Evolutionary conservation across 495 filamentous ascomycete genomes (phyloP).

Genomic region (Penicillium roqueforti): DNA sequence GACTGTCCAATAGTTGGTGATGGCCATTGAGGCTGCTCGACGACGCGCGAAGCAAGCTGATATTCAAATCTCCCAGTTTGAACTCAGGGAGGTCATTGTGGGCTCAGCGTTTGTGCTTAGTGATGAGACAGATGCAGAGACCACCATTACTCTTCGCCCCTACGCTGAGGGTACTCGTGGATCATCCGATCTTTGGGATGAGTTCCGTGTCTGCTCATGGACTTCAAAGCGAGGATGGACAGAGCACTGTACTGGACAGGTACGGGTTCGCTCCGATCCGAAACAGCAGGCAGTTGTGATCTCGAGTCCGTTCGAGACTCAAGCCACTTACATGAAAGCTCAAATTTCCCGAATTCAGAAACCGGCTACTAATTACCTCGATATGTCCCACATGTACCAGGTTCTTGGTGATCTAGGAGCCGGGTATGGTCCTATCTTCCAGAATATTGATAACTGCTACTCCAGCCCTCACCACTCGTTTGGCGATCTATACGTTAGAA

Average conservation of each 20-base stretch:
- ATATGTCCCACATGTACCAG: conserved; percentile 22
- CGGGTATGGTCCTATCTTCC: conserved; percentile 21
- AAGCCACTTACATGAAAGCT: conserved; percentile 10
- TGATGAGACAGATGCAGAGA: conserved; percentile 39
- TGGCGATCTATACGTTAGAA: conserved; percentile 23
- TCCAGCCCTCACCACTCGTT: conserved; percentile 14
- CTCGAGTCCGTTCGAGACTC: conserved; percentile 11
- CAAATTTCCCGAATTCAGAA: conserved; percentile 11
- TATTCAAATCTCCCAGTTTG: conserved; percentile 17
- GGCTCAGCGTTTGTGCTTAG: conserved; percentile 38
- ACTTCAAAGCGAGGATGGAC: conserved; percentile 29
- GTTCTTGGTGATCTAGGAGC: conserved; percentile 24
- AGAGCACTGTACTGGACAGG: conserved; percentile 34
- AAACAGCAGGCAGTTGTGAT: conserved; percentile 15
- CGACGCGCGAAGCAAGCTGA: conserved; percentile 18
- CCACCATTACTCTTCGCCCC: conserved; percentile 37
- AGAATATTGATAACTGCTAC: conserved; percentile 24
- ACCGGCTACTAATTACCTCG: conserved; percentile 18
- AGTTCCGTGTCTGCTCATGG: conserved; percentile 35
- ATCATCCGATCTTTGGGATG: conserved; percentile 36
- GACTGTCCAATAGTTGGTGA: conserved; percentile 28
- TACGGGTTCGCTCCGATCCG: conserved; percentile 15
- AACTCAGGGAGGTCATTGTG: conserved; percentile 41
- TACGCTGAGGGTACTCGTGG: conserved; percentile 36
- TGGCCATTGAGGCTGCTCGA: conserved; percentile 48